phyloP scores from a whole-genome alignment of 768 basidiomycete genomes.

The Boletus pseudopeckii region DNA sequence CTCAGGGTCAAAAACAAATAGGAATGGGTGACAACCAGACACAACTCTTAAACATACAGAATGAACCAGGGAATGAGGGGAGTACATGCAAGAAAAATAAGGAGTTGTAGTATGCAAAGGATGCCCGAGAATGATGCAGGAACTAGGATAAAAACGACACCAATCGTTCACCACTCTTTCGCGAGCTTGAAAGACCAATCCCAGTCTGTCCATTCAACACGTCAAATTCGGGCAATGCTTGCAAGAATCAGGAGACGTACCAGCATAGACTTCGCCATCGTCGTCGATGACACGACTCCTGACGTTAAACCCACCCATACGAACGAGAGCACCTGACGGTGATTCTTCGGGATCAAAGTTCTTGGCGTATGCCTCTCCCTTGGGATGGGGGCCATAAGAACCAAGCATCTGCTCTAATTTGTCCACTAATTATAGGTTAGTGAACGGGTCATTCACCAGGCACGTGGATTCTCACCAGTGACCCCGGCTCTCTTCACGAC shows the following conservation, averaged over 20 bases:
- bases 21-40: constrained; percentile 8
- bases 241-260: constrained; percentile 40
- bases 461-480: constrained; percentile 47
- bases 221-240: constrained; percentile 7
- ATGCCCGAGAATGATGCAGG: constrained; percentile 27
- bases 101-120: constrained; percentile 26
- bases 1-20: neutral
- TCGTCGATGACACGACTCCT: constrained; percentile 85
- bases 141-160: constrained; percentile 11
- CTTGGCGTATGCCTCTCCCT: constrained; percentile 64
- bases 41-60: constrained; percentile 20
- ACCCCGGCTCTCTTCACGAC: constrained; percentile 78
- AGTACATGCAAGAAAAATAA: constrained; percentile 29
- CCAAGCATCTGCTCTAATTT: constrained; percentile 94
- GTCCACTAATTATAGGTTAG: constrained; percentile 57
- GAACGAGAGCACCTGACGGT: constrained; percentile 80
- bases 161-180: constrained; percentile 75
- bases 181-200: constrained; percentile 85
- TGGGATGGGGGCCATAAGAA: constrained; percentile 77
- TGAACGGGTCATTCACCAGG: neutral
- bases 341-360: constrained; percentile 72
- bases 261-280: constrained; percentile 75
- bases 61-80: constrained; percentile 1
- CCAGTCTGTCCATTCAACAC: constrained; percentile 24
- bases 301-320: constrained; percentile 75